These are phyloP conservation scores for Triticum dicoccoides DNA, from an alignment of 176 grass and related monocot genomes.

Conservation along the genomic window DNA sequence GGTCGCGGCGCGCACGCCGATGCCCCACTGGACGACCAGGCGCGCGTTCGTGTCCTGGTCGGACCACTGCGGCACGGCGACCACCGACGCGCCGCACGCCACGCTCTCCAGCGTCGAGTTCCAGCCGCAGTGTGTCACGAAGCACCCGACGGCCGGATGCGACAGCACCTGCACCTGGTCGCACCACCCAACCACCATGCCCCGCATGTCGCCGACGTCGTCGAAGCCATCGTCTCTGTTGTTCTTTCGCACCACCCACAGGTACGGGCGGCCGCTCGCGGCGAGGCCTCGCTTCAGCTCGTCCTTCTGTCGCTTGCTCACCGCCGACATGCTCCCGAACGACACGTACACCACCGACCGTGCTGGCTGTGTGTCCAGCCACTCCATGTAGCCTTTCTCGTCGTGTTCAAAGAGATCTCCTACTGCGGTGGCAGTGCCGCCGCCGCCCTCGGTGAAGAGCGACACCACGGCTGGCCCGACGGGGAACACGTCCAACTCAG, in stretches of 20 bases:
- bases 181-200: conserved; percentile 54
- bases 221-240: neutral
- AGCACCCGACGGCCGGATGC: neutral
- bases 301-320: conserved; percentile 38
- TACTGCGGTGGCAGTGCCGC: neutral
- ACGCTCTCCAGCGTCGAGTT: conserved; percentile 49
- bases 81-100: neutral
- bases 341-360: conserved; percentile 58
- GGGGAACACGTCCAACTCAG: conserved; percentile 20
- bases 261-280: conserved; percentile 27
- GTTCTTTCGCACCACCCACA: conserved; percentile 49
- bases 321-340: conserved; percentile 46
- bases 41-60: conserved; percentile 23
- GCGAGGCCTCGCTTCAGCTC: conserved; percentile 34
- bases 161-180: conserved; percentile 50
- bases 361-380: conserved; percentile 39
- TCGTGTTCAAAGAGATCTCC: conserved; percentile 6
- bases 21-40: neutral
- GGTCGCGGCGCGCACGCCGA: neutral
- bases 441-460: neutral
- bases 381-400: conserved; percentile 35
- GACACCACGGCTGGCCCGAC: conserved; percentile 35
- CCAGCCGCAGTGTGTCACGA: conserved; percentile 37
- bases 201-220: neutral
- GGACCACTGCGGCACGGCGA: conserved; percentile 22